Percentiles rank a stretch among this genome's conserved stretches.
phyloP scores from a whole-genome alignment of 805 yeast genomes.

The Candida khao-thaluensis region DNA sequence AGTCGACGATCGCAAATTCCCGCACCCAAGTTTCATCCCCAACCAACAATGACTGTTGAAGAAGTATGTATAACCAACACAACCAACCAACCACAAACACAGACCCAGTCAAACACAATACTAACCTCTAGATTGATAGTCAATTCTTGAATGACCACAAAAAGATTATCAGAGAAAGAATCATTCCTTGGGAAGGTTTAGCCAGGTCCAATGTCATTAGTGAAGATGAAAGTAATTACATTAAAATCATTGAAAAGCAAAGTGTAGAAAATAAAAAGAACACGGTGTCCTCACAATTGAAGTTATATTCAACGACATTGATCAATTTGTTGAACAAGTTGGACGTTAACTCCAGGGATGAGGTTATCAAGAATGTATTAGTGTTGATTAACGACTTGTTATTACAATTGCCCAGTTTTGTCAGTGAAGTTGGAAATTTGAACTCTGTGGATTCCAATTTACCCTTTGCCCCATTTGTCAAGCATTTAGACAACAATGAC shows the following conservation, averaged over 20 bases:
- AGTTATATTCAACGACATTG: conserved; percentile 54
- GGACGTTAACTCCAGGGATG: conserved; percentile 49
- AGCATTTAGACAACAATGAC: conserved; percentile 54
- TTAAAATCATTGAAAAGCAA: conserved; percentile 54
- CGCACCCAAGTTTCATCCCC: too few relatives aligned
- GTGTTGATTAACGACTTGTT: conserved; percentile 61
- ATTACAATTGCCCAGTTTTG: conserved; percentile 36
- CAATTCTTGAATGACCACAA: conserved; percentile 63
- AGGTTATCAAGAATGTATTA: conserved; percentile 62
- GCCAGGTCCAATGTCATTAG: conserved; percentile 69
- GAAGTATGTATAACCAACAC: conserved; percentile 8
- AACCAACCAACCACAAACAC: background rate
- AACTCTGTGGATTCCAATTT: conserved; percentile 41
- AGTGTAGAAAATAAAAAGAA: conserved; percentile 41
- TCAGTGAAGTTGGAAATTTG: conserved; percentile 42
- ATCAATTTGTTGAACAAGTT: conserved; percentile 52
- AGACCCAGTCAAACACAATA: too few relatives aligned
- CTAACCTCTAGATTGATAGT: conserved; percentile 50
- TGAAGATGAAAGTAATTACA: conserved; percentile 62
- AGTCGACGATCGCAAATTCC: too few relatives aligned
- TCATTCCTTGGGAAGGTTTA: conserved; percentile 91
- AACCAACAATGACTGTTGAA: conserved; percentile 9
- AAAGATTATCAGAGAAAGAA: conserved; percentile 68
- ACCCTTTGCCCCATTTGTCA: conserved; percentile 54
- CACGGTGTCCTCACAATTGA: conserved; percentile 44